A percentile compares a stretch with the other conserved stretches of the same genome.
Conservation (phyloP, 2,329 filamentous ascomycete species). For the Colletotrichum eleusines region DNA sequence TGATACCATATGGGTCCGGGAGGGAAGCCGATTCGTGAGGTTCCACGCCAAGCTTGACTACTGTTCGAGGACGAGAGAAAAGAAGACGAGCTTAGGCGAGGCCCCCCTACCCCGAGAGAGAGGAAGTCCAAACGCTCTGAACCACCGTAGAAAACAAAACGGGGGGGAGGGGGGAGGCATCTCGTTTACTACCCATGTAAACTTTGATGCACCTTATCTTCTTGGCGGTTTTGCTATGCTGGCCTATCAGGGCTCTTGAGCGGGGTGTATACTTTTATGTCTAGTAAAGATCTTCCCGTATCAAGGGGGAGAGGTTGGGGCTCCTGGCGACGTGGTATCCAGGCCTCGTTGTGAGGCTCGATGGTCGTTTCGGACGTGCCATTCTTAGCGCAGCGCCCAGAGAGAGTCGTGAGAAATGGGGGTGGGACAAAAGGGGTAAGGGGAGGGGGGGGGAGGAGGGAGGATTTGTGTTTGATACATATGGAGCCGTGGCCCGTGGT, state of each 20-base stretch:
- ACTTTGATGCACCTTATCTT: slow-evolving; percentile 20
- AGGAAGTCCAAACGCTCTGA: neutral
- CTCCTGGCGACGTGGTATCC: slow-evolving; percentile 6
- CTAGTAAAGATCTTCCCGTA: slow-evolving; percentile 32
- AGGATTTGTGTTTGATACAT: slow-evolving; percentile 12
- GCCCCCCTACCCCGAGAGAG: neutral
- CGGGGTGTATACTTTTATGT: slow-evolving; percentile 6
- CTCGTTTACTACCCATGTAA: neutral
- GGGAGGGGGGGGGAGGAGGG: neutral
- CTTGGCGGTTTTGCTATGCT: slow-evolving; percentile 31
- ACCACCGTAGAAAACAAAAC: neutral
- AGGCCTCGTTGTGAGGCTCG: slow-evolving; percentile 16
- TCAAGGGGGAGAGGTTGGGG: neutral
- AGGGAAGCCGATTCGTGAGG: slow-evolving; percentile 22
- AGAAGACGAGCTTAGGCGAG: neutral
- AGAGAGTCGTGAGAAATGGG: slow-evolving; percentile 1
- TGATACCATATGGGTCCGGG: neutral
- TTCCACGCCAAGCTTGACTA: slow-evolving; percentile 27
- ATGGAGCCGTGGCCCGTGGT: slow-evolving; percentile 6
- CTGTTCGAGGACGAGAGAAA: slow-evolving; percentile 4
- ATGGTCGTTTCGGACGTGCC: slow-evolving; percentile 27
- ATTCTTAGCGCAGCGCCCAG: slow-evolving; percentile 19
- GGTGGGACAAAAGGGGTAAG: neutral
- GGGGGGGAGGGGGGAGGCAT: slow-evolving; percentile 14
- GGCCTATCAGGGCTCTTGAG: neutral